Evolutionary conservation across 805 yeast species (phyloP).

Genomic region (Candida qinlingensis): DNA sequence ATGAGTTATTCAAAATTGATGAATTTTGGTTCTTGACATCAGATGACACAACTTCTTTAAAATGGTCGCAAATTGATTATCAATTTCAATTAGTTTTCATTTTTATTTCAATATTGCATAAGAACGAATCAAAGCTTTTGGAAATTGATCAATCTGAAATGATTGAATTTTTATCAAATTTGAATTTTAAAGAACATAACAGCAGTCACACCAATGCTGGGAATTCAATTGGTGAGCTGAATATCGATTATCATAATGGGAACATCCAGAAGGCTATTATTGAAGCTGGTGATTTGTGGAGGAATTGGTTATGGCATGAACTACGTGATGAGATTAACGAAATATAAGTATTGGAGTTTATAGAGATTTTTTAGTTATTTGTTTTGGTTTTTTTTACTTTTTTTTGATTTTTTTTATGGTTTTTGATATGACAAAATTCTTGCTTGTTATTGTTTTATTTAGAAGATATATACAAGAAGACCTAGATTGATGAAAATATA

Average conservation of each 20-base stretch:
- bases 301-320: slow-evolving; percentile 71
- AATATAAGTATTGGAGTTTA: slow-evolving; percentile 2
- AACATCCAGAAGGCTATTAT: slow-evolving; percentile 64
- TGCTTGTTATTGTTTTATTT: no score
- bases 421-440: no score
- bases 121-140: slow-evolving; percentile 69
- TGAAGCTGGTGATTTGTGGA: slow-evolving; percentile 86
- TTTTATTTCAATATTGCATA: slow-evolving; percentile 71
- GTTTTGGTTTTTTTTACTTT: background rate
- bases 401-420: background rate
- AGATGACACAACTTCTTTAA: slow-evolving; percentile 27
- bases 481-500: no score
- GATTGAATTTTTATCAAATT: slow-evolving; percentile 63
- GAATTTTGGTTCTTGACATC: slow-evolving; percentile 20
- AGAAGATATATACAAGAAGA: no score
- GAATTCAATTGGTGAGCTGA: background rate
- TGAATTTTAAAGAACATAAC: slow-evolving; percentile 4
- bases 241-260: background rate
- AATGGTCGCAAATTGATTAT: slow-evolving; percentile 61
- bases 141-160: slow-evolving; percentile 91
- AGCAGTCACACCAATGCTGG: background rate
- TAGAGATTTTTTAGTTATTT: slow-evolving; percentile 1
- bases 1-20: slow-evolving; percentile 7
- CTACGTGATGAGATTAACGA: slow-evolving; percentile 37
- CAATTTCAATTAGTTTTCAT: slow-evolving; percentile 74